Base-by-base conservation (phyloP, 768 basidiomycete genomes). In the Glaciozyma martinii region DNA sequence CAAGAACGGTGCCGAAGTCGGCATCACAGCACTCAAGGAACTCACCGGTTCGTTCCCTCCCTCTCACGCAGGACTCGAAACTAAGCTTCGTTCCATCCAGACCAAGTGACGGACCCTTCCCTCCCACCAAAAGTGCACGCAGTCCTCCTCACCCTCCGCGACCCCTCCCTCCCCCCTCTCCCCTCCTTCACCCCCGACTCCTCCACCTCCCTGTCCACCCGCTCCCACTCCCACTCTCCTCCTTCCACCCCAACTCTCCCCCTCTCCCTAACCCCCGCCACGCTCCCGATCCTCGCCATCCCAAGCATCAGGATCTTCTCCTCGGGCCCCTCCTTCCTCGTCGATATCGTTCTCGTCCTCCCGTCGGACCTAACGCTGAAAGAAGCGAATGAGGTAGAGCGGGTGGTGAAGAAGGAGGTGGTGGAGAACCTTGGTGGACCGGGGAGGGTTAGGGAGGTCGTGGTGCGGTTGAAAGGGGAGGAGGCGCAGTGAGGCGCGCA, bases 51-150 rank as follows among this genome's bases (percentile, higher is more conserved):
- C 58, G 63, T 57, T 58, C 23, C 43, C n/a, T 3, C 16, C 21
- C n/a, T 18, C 37, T 40, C 62, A 40, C 61, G 52, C 61, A 37
- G 47, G 27, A 30, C 47, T 33, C 56, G 56, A 32, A 53, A 33
- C 43, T 52, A 33, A 63, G 18, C 47, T 65, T 62, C 16, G n/a
- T 49, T 30, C 18, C 62, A 23, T 63, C 3, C 66, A 90, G 89
- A 90, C 30, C 77, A 95, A 25, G 72, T 92, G 56, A 90, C 94
- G n/a, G 91, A 90, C n/a, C 74, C 87, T 61, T 84, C 94, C 60
- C 92, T 98, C 75, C 78, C 94, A 6, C 81, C 80, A 66, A 90
- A 95, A 75, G 88, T 91, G 25, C 76, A 85, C 57, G 77, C 76
- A 7, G 78, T 95, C 32, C 79, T 90, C 50, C 75, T 76, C 32